These are phyloP conservation scores for Aspergillus felis DNA, from an alignment of 2,329 filamentous ascomycete species.

Conservation along the genomic window DNA sequence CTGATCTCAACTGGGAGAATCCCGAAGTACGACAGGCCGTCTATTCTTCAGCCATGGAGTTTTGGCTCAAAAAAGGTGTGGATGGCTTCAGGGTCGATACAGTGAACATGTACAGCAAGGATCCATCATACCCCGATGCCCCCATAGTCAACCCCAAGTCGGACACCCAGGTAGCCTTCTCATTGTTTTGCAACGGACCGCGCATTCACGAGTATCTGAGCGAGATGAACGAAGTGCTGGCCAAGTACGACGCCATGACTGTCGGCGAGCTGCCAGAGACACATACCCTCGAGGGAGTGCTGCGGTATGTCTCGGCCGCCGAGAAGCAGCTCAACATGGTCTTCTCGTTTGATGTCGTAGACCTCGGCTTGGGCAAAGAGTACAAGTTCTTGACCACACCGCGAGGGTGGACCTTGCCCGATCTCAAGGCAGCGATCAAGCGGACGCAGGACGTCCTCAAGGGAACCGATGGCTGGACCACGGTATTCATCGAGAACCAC, in stretches of 20 bases:
- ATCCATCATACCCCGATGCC: constrained; percentile 48
- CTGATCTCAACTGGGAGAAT: constrained; percentile 84
- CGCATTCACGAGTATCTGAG: constrained; percentile 55
- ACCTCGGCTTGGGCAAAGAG: constrained; percentile 50
- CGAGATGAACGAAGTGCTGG: constrained; percentile 50
- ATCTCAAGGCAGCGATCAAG: constrained; percentile 49
- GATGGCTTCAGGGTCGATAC: constrained; percentile 70
- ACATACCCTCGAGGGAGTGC: constrained; percentile 52
- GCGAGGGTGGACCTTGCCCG: constrained; percentile 43
- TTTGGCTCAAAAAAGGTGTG: constrained; percentile 72
- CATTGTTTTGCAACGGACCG: constrained; percentile 57
- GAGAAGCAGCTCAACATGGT: constrained; percentile 65
- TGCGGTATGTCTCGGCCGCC: constrained; percentile 52
- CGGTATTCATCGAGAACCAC: constrained; percentile 63
- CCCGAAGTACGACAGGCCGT: constrained; percentile 62
- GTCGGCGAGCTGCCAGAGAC: constrained; percentile 58
- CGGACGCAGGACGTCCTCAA: constrained; percentile 59
- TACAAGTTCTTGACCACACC: constrained; percentile 53
- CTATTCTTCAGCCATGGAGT: constrained; percentile 66
- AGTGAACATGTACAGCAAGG: constrained; percentile 69
- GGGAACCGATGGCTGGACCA: constrained; percentile 59
- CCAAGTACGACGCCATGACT: constrained; percentile 55
- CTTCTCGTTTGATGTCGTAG: constrained; percentile 66
- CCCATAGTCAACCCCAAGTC: constrained; percentile 37
- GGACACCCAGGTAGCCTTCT: constrained; percentile 58